Percentiles rank a stretch among this genome's conserved stretches.
Evolutionary conservation across 1,284 basidiomycete genomes (phyloP).

Genomic region (Tylopilus sp.): DNA sequence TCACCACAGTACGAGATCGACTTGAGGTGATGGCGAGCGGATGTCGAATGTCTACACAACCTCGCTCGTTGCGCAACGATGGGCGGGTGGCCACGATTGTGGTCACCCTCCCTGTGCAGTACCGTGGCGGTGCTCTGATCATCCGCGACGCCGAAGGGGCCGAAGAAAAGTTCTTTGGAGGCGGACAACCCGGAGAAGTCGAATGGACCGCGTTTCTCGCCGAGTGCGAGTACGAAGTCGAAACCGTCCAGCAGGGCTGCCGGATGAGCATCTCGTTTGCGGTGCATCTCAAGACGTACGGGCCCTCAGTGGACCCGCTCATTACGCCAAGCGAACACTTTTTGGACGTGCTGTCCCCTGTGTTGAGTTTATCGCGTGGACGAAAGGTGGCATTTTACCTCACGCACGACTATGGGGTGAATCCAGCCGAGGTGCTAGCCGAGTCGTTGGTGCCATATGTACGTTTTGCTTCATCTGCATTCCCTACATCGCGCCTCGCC

Average conservation of each 20-base stretch:
- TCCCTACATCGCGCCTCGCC: constrained; percentile 6
- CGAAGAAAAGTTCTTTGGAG: constrained; percentile 61
- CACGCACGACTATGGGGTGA: constrained; percentile 65
- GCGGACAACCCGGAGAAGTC: constrained; percentile 60
- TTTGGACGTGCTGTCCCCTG: constrained; percentile 63
- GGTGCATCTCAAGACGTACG: constrained; percentile 65
- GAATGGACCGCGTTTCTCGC: constrained; percentile 73
- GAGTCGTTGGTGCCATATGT: constrained; percentile 69
- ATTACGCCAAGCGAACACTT: constrained; percentile 69
- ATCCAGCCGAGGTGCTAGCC: constrained; percentile 65
- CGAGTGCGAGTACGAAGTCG: constrained; percentile 71
- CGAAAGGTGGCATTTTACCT: constrained; percentile 69
- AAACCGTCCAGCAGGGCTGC: constrained; percentile 66
- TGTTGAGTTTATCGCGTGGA: constrained; percentile 67
- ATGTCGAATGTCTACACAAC: constrained; percentile 54
- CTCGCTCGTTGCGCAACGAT: constrained; percentile 52
- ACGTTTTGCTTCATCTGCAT: constrained; percentile 31
- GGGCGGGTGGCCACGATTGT: constrained; percentile 67
- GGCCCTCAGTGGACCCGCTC: constrained; percentile 57
- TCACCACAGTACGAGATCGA: constrained; percentile 62
- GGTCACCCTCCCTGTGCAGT: constrained; percentile 68
- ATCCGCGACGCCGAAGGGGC: constrained; percentile 53
- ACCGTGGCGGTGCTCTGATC: constrained; percentile 62
- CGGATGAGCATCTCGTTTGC: constrained; percentile 66
- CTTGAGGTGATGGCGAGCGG: constrained; percentile 65